Base-by-base conservation (phyloP, 352 stramenopile species). In the Blastocystis sp. region DNA sequence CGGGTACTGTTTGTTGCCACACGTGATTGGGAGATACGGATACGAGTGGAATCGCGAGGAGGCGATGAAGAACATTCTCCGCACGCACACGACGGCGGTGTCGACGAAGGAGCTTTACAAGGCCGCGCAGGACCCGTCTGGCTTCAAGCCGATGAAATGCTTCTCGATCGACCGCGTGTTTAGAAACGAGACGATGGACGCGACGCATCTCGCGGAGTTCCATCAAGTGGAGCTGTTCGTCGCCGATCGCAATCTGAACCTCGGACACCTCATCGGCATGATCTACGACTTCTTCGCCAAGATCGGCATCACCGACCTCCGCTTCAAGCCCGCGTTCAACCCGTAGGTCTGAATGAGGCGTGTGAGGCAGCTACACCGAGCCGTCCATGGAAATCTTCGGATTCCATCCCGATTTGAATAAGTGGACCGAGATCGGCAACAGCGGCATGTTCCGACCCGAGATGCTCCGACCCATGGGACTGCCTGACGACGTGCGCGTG, bases 281-380 rank as follows among this genome's bases (percentile, higher is more conserved):
- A 99, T 99, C 90, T 94, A 97, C 88, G 95, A 95, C n/a, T 99
- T 99, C 91, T 99, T 99, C 90, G 91, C 94, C 67, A 97, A 97
- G 89, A 97, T 97, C 46, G 93, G 93, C 64, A 90, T 89, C 59
- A 87, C 87, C 38, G 90, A 99, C 89, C 93, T 99, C 88, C 94
- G 96, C 89, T 99, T 99, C 92, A 99, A 99, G 91, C 96, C 96
- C 21, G 96, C 96, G 32, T 99, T 98, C 91, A 99, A 99, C 89
- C 96, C 96, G 42, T 86, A 54, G 38, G 36, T 4, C 9, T 57
- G 51, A 42, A n/a, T 7, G 36, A 54, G 42, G 29, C 6, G 29
- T 18, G 51, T 27, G 32, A 32, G 8, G 56, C 75, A 84, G 51
- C 6, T 99, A 99, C 92, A 99, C 96, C 56, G 96, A 99, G 90